phyloP scores from a whole-genome alignment of 768 basidiomycete species.

The Podaxis sp. region DNA sequence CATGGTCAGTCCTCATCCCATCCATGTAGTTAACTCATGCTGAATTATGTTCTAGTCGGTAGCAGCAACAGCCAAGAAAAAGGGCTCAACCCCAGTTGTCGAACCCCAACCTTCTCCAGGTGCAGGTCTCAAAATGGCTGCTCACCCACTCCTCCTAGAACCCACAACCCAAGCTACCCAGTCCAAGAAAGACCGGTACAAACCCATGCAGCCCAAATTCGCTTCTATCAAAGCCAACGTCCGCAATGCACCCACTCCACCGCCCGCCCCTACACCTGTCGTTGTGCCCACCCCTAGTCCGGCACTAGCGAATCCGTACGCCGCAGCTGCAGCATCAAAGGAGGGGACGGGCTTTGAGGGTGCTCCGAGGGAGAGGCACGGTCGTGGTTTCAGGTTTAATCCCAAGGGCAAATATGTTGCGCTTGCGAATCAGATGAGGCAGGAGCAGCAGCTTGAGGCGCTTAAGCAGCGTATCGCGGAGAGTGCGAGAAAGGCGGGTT shows the following conservation, averaged over 20 bases:
- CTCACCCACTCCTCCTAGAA: slow-evolving; percentile 83
- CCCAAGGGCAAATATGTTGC: slow-evolving; percentile 90
- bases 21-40: background rate
- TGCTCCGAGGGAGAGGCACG: slow-evolving; percentile 67
- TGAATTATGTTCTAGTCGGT: slow-evolving; percentile 39
- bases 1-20: slow-evolving; percentile 53
- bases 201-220: slow-evolving; percentile 99
- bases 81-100: slow-evolving; percentile 46
- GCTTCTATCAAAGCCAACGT: slow-evolving; percentile 91
- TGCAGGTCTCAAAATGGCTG: slow-evolving; percentile 86
- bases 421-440: slow-evolving; percentile 67
- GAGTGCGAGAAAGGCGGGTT: slow-evolving; percentile 87
- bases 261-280: slow-evolving; percentile 37
- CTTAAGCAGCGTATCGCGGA: slow-evolving; percentile 93
- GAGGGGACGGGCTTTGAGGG: slow-evolving; percentile 68
- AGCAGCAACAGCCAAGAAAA: slow-evolving; percentile 55
- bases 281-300: slow-evolving; percentile 30
- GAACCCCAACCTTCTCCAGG: slow-evolving; percentile 63
- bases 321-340: slow-evolving; percentile 50
- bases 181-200: slow-evolving; percentile 90
- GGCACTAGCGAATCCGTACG: slow-evolving; percentile 70
- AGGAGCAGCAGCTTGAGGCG: slow-evolving; percentile 81
- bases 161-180: slow-evolving; percentile 56
- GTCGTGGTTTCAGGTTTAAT: slow-evolving; percentile 81
- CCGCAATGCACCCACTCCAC: slow-evolving; percentile 66